These are phyloP conservation scores for Termitomyces titanicus DNA, from an alignment of 768 basidiomycete genomes.

Conservation along the genomic window DNA sequence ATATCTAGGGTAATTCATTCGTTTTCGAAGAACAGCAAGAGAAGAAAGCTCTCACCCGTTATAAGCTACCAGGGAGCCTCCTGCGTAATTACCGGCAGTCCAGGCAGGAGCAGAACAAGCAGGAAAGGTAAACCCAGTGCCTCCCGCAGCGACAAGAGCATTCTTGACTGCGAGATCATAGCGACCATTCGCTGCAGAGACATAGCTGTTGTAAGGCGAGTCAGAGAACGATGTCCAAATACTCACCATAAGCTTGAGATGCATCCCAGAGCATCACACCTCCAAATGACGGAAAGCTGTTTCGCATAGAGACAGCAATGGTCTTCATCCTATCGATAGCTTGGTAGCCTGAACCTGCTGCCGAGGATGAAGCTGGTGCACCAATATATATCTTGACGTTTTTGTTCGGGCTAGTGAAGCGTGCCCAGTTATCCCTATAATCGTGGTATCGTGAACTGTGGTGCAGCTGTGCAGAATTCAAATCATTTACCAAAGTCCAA, in stretches of 20 bases:
- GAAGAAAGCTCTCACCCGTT: conserved; percentile 37
- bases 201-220: not conserved
- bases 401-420: conserved; percentile 50
- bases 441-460: not conserved
- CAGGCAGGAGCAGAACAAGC: conserved; percentile 55
- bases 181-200: conserved; percentile 45
- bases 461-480: not conserved
- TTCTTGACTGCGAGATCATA: conserved; percentile 62
- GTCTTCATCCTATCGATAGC: conserved; percentile 39
- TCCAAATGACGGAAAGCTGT: conserved; percentile 63
- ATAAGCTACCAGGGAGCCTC: conserved; percentile 50
- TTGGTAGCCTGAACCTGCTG: conserved; percentile 62
- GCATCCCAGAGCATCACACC: conserved; percentile 57
- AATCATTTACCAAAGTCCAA: conserved; percentile 45
- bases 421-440: conserved; percentile 63
- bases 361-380: conserved; percentile 53
- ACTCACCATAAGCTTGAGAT: conserved; percentile 44
- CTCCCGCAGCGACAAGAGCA: conserved; percentile 54
- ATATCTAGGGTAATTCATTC: conserved; percentile 34
- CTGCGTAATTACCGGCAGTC: conserved; percentile 47
- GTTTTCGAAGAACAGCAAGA: not conserved
- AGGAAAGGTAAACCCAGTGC: conserved; percentile 67
- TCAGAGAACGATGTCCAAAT: conserved; percentile 24
- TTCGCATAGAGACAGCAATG: conserved; percentile 47
- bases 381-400: conserved; percentile 67